Evolutionary conservation across 495 filamentous ascomycete species (phyloP), one percentile per base, ranked within the genome.

Genomic region (Annulohypoxylon stygium): DNA sequence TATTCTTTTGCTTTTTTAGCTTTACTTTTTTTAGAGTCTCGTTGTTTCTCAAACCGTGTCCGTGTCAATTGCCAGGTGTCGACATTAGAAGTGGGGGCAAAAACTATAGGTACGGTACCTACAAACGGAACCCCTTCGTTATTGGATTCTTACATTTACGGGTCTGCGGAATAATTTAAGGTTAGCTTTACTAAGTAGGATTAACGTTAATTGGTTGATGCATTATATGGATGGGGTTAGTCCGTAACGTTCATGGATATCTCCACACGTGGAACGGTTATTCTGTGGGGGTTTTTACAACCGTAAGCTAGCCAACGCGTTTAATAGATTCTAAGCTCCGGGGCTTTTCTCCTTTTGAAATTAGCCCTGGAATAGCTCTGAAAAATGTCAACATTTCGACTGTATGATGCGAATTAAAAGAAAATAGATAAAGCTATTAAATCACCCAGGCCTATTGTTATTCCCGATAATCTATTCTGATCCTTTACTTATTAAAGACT

Each of bases 51-150:
- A 45, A 47, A 12, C 16, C 58, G 33, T 20, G 39, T 14, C 61
- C 61, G 25, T 68, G 36, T 64, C 67, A 71, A 71, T 71, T 73
- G 65, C 70, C 60, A 73, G 65, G 70, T 73, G 70, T 73, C 70
- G 70, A 65, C 36, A 73, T 71, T 33, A 12, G 36, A 48, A 48
- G 60, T 55, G 61, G 41, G 48, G 23, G 9, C 45, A 18, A 4
- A 23, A 50, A 50, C 47, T 48, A 45, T 45, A 45, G 10, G 20
- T 23, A 23, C 20, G 20, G 20, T 23, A 23, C 20, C 20, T 23
- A 23, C 20, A 23, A 23, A 23, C 20, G 20, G 20, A 23, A 23
- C 20, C 20, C 20, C 20, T 23, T 23, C 20, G 20, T 23, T 23
- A 23, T 16, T 45, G 34, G 34, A 36, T 36, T 36, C 10, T 36